phyloP scores from a whole-genome alignment of 1,139 yeast genomes.

The Saccharomyces hybrid region DNA sequence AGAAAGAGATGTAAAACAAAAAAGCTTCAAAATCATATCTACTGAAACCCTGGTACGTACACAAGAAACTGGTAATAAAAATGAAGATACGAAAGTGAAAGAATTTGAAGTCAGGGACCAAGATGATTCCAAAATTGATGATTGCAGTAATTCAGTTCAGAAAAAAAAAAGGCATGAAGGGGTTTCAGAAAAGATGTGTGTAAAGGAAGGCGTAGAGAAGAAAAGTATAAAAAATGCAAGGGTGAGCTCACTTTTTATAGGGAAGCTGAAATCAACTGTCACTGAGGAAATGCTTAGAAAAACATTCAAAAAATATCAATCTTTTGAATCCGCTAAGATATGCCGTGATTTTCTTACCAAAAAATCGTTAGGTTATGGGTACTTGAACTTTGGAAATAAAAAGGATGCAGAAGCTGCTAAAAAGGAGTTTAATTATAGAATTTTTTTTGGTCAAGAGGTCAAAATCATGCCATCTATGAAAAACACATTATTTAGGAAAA shows the following conservation, averaged over 20 bases:
- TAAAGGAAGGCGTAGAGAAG: no score
- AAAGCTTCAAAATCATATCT: background rate
- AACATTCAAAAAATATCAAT: conserved; percentile 34
- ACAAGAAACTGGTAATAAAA: background rate
- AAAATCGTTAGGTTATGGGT: conserved; percentile 44
- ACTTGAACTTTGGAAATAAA: conserved; percentile 38
- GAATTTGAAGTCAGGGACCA: background rate
- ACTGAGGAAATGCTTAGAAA: conserved; percentile 36
- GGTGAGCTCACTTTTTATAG: conserved; percentile 33
- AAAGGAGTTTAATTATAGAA: conserved; percentile 40
- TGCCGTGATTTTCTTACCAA: conserved; percentile 37
- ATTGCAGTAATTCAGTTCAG: background rate
- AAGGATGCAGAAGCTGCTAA: conserved; percentile 38
- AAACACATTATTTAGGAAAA: conserved; percentile 23
- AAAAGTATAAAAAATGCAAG: background rate
- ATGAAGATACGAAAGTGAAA: background rate
- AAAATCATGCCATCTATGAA: conserved; percentile 48
- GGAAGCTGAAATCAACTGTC: conserved; percentile 38
- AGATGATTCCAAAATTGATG: background rate
- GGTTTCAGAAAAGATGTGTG: no score
- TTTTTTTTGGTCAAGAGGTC: conserved; percentile 37
- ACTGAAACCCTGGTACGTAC: background rate
- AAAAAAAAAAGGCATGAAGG: no score
- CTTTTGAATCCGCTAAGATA: conserved; percentile 42
- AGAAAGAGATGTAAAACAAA: background rate